Evolutionary conservation across 345 rosid species (phyloP).

Genomic region (Eucalyptus viminalis): DNA sequence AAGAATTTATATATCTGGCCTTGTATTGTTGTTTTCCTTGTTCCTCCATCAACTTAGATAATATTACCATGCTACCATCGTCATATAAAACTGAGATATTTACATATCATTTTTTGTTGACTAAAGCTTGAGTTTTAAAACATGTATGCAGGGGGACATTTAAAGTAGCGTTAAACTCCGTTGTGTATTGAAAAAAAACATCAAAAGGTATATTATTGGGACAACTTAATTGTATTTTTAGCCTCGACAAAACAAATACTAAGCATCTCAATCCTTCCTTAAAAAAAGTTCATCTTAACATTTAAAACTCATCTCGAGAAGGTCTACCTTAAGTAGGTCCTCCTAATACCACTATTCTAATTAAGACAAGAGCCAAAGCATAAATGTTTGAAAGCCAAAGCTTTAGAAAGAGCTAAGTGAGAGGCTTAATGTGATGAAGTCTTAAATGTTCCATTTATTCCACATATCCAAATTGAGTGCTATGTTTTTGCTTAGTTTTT

Average conservation of each 20-base stretch:
- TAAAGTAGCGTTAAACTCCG: fast-evolving
- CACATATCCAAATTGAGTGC: not conserved
- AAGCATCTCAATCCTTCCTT: not conserved
- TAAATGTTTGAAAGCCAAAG: not conserved
- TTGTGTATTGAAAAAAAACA: too few relatives aligned
- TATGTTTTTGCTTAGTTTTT: not conserved
- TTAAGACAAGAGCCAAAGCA: too few relatives aligned
- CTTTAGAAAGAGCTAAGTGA: not conserved
- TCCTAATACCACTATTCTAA: not conserved
- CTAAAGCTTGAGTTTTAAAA: too few relatives aligned
- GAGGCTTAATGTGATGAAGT: too few relatives aligned
- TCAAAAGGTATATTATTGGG: too few relatives aligned
- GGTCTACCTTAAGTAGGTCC: not conserved
- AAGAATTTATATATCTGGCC: too few relatives aligned
- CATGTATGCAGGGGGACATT: not conserved
- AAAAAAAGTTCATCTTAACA: not conserved
- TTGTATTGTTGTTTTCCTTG: fast-evolving
- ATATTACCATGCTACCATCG: too few relatives aligned
- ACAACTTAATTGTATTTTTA: not conserved
- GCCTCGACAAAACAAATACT: fast-evolving
- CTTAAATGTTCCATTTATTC: too few relatives aligned
- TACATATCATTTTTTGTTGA: too few relatives aligned
- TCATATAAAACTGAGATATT: too few relatives aligned
- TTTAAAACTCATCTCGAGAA: fast-evolving
- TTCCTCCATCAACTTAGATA: too few relatives aligned